Percentiles rank a stretch among this genome's conserved stretches.
These are phyloP conservation scores for Cicer bijugum DNA, from an alignment of 306 rosid species.

Conservation along the genomic window DNA sequence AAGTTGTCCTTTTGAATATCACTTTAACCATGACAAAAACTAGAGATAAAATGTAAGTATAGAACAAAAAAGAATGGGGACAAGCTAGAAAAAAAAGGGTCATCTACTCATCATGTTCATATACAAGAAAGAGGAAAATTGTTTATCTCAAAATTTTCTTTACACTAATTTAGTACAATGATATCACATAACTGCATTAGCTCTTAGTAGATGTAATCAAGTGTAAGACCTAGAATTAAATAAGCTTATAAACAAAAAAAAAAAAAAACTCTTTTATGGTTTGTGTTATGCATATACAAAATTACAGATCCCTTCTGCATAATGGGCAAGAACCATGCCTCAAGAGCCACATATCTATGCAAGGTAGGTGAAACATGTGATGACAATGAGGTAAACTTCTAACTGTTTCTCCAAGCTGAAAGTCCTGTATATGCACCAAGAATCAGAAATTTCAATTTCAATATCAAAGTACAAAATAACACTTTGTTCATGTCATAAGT, in stretches of 20 bases:
- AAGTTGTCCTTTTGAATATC: not conserved
- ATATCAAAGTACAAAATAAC: slow-evolving; percentile 21
- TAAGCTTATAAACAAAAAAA: slow-evolving; percentile 60
- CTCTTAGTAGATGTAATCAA: slow-evolving; percentile 45
- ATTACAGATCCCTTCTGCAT: slow-evolving; percentile 97
- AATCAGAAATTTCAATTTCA: slow-evolving; percentile 40
- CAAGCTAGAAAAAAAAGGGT: not conserved
- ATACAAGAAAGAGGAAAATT: slow-evolving; percentile 41
- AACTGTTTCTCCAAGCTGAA: slow-evolving; percentile 89
- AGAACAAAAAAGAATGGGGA: not conserved
- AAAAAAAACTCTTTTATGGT: slow-evolving; percentile 20
- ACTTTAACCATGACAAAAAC: slow-evolving; percentile 1
- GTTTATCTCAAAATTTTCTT: slow-evolving; percentile 56
- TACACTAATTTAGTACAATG: slow-evolving; percentile 59
- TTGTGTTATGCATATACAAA: slow-evolving; percentile 55
- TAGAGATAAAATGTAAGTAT: slow-evolving; percentile 3
- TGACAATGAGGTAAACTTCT: slow-evolving; percentile 97
- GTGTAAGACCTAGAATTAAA: slow-evolving; percentile 52
- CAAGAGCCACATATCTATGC: slow-evolving; percentile 97
- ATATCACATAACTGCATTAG: slow-evolving; percentile 43
- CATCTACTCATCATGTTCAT: slow-evolving; percentile 35
- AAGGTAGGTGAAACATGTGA: slow-evolving; percentile 96
- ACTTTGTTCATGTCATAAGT: not conserved
- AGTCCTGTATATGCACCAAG: slow-evolving; percentile 66
- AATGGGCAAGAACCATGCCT: slow-evolving; percentile 98